Evolutionary conservation across 768 basidiomycete genomes (phyloP), one percentile per base, ranked within the genome.

Genomic region (Russula abietina): DNA sequence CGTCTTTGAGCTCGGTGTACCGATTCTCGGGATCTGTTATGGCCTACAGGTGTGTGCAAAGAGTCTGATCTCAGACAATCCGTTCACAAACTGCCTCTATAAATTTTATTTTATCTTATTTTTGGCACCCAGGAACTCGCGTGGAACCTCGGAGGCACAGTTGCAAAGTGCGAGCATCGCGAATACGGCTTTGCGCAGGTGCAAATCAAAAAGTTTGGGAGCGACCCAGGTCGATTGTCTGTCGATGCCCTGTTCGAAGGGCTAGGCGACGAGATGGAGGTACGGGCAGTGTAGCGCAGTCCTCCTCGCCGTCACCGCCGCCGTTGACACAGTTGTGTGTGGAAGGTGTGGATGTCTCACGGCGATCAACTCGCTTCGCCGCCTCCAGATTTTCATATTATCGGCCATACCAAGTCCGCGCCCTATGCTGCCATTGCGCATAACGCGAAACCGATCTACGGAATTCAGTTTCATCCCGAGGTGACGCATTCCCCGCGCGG

Each of bases 341-440:
- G n/a, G n/a, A 65, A 98, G 96, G 96, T 98, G 55, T 98, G 97
- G 97, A 98, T 98, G 97, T 98, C 96, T 19, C 97, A 99, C 72
- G 94, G 95, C 12, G 97, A 98, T 75, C 93, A 96, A 67, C 81
- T 98, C 38, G 88, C 86, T 30, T 83, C 80, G 54, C 82, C 89
- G 2, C 97, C 96, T 17, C 75, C 85, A 0, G 78, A 88, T 69
- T 99, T 97, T 76, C 86, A 91, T 70, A 83, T 89, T 67, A 91
- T 98, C 68, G 96, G 93, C 8, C 81, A 82, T 52, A 99, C 97
- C 0, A 75, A 81, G 19, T 88, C 87, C 1, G 94, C 96, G 0
- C 96, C 96, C 0, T 98, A 80, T 71, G 95, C 95, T 12, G 95
- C 95, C 2, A 84, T 98, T 65, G 93, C 93, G 8, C 97, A 99